These are phyloP conservation scores for Neofusicoccum sp. DNA, from an alignment of 2,329 filamentous ascomycete species.

Conservation along the genomic window DNA sequence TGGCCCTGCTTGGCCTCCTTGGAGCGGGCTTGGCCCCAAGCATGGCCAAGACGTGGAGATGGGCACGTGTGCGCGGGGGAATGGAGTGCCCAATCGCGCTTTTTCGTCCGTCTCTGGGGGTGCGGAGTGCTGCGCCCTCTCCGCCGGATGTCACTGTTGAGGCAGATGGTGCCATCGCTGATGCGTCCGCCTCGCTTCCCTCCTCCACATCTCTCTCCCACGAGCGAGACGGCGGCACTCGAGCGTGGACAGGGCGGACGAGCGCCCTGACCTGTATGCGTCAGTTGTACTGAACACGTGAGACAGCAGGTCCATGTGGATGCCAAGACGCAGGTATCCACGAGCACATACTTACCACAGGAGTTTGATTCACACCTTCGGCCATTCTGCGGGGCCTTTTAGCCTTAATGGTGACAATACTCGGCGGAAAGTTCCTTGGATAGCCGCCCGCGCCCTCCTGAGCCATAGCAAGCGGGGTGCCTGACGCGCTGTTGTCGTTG, in stretches of 20 bases:
- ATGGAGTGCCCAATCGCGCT: background rate
- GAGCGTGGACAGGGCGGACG: background rate
- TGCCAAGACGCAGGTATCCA: background rate
- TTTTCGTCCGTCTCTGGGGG: slow-evolving; percentile 2
- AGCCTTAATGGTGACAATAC: background rate
- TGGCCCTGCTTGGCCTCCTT: background rate
- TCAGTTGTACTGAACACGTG: background rate
- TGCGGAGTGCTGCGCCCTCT: background rate
- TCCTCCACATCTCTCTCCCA: too few species aligned
- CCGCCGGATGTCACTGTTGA: background rate
- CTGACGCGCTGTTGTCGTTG: slow-evolving; percentile 5
- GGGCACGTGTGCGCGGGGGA: slow-evolving; percentile 1
- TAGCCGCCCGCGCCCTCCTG: too few species aligned
- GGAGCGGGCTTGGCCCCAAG: background rate
- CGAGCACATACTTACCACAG: background rate
- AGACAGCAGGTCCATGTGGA: background rate
- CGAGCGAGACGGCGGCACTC: background rate
- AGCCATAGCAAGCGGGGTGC: background rate
- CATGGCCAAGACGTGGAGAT: background rate
- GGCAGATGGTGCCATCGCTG: background rate
- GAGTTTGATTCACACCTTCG: background rate
- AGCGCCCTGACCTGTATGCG: background rate
- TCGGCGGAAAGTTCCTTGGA: background rate
- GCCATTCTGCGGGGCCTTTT: background rate
- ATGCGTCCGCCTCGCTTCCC: background rate